Evolutionary conservation across 2,329 filamentous ascomycete genomes (phyloP).

Genomic region (Neospermospora avenae): DNA sequence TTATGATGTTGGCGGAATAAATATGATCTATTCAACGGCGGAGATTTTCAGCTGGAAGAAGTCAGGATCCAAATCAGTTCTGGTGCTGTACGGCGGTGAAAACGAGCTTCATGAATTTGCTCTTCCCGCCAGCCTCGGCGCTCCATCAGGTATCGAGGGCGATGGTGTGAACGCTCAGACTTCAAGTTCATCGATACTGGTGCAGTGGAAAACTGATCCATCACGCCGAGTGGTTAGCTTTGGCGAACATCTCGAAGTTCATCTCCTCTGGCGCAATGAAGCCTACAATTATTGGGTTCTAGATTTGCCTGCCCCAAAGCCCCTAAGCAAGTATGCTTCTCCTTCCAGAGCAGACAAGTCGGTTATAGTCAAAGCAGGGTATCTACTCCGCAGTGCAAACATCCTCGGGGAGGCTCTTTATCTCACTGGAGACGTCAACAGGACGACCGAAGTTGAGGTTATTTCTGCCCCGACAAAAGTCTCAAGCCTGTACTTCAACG

Average conservation of each 20-base stretch:
- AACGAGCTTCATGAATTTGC: slow-evolving; percentile 54
- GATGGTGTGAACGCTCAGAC: slow-evolving; percentile 42
- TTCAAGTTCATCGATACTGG: slow-evolving; percentile 40
- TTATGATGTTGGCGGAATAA: slow-evolving; percentile 51
- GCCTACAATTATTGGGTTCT: slow-evolving; percentile 57
- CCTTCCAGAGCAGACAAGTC: slow-evolving; percentile 30
- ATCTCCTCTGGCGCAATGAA: slow-evolving; percentile 50
- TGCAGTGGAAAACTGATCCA: slow-evolving; percentile 47
- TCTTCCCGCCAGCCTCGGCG: slow-evolving; percentile 49
- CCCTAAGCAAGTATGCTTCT: slow-evolving; percentile 40
- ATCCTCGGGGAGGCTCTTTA: slow-evolving; percentile 37
- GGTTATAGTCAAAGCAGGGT: slow-evolving; percentile 52
- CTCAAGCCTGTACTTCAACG: slow-evolving; percentile 49
- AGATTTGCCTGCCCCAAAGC: too few species aligned
- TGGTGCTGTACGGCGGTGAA: slow-evolving; percentile 52
- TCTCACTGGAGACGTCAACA: slow-evolving; percentile 45
- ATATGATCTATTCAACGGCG: slow-evolving; percentile 52
- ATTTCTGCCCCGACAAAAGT: slow-evolving; percentile 47
- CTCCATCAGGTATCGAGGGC: slow-evolving; percentile 47
- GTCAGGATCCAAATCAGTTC: slow-evolving; percentile 44
- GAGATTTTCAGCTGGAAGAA: slow-evolving; percentile 51
- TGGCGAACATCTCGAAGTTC: slow-evolving; percentile 45
- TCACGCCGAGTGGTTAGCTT: slow-evolving; percentile 48
- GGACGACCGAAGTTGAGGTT: slow-evolving; percentile 42
- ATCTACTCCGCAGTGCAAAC: slow-evolving; percentile 47